Evolutionary conservation across 129 eudicot genomes (phyloP), one percentile per base, ranked within the genome.

Genomic region (Tagetes patula): DNA sequence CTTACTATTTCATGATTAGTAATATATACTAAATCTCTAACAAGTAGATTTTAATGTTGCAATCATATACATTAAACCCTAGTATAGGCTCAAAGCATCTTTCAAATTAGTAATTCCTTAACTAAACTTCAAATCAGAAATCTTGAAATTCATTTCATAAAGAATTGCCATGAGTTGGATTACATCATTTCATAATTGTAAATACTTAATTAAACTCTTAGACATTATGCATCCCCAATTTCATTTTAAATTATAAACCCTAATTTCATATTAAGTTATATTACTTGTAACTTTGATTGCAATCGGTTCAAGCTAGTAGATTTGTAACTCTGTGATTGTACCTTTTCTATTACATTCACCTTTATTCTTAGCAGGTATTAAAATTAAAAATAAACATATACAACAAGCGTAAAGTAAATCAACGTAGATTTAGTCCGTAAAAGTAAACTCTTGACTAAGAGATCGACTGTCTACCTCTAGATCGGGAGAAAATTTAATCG

Each of bases 181-280:
- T 54, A 49, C 55, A 49, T 12, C 55, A 49, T 13, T 49, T 49
- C 30, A 54, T 2, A n/a, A n/a, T 27, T 7, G 30, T 27, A 54
- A 54, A 54, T 20, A 14, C 10, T 67, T 45, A 47, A 67, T 67
- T 45, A 67, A 67, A 65, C 70, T 39, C 34, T 59, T 71, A 54
- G 27, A 55, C 12, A 40, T 33, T 31, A 41, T 40, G 31, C 12
- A 71, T 56, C 75, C 75, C 75, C 67, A 71, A 71, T 71, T 71
- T 30, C 2, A 40, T 71, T 55, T 71, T 43, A 71, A 55, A 71
- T 6, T 39, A 41, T 40, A 55, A 71, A 52, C 39, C 75, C 75
- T 55, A 54, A 54, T 54, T 53, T 54, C 9, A 27, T 54, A 54
- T 54, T 20, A 20, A 27, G 20, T 54, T 54, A 54, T 4, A 54